Conservation (phyloP, 257 asterid genomes). For the Solanum dulcamara region DNA sequence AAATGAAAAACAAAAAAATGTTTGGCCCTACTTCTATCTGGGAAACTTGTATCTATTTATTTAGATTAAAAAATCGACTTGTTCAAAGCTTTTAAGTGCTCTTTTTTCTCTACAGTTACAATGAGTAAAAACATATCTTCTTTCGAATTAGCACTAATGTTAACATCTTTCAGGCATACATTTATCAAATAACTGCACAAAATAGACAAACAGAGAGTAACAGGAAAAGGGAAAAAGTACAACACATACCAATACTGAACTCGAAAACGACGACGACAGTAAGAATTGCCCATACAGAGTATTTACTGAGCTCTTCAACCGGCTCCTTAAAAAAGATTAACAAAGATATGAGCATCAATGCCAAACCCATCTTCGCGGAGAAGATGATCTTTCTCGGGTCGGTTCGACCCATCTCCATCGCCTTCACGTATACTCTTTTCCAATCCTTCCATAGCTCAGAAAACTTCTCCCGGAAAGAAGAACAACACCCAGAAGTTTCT, state of each 20-base stretch:
- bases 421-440: conserved; percentile 12
- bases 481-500: conserved; percentile 3
- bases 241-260: conserved; percentile 57
- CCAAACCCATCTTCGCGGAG: conserved; percentile 59
- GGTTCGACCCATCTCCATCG: conserved; percentile 46
- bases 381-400: conserved; percentile 60
- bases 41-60: no score
- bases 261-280: conserved; percentile 75
- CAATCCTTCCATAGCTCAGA: conserved; percentile 7
- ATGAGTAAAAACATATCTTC: not conserved
- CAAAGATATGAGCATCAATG: conserved; percentile 48
- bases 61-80: not conserved
- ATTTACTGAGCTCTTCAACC: conserved; percentile 31
- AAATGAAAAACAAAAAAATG: not conserved
- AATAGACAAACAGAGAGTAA: not conserved
- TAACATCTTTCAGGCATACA: not conserved
- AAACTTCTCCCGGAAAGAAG: not conserved
- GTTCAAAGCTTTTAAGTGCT: not conserved
- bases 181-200: not conserved
- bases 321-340: conserved; percentile 53
- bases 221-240: not conserved
- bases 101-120: not conserved
- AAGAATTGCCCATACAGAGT: conserved; percentile 64
- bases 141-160: not conserved
- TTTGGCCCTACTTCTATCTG: not conserved